These are phyloP conservation scores for Linderniella brevidens DNA, from an alignment of 257 asterid species.

Conservation along the genomic window DNA sequence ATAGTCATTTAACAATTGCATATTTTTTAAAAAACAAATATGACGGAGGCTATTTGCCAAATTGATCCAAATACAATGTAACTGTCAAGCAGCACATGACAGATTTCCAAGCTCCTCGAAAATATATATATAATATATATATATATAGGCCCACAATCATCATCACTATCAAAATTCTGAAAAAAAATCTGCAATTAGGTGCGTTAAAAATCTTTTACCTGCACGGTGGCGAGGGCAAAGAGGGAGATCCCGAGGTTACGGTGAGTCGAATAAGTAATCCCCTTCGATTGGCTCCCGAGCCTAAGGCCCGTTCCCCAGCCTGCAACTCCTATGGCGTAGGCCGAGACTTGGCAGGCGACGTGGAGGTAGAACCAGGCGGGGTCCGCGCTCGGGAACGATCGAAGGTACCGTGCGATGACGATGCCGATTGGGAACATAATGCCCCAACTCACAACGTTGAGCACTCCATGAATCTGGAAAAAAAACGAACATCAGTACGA, in stretches of 20 bases:
- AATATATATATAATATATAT: not conserved
- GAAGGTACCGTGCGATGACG: conserved; percentile 53
- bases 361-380: conserved; percentile 85
- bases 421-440: conserved; percentile 59
- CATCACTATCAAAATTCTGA: not conserved
- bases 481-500: too few species aligned
- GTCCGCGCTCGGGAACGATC: conserved; percentile 48
- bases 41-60: too few species aligned
- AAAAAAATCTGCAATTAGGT: not conserved
- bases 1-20: too few species aligned
- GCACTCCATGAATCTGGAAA: too few species aligned
- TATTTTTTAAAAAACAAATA: too few species aligned
- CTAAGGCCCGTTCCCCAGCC: conserved; percentile 85
- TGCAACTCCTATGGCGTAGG: conserved; percentile 75
- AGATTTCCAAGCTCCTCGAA: too few species aligned
- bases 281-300: conserved; percentile 63
- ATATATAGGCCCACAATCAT: too few species aligned
- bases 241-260: conserved; percentile 74
- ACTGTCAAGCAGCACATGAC: too few species aligned
- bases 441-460: conserved; percentile 66
- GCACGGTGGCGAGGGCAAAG: conserved; percentile 55
- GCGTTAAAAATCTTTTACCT: conserved; percentile 45
- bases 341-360: conserved; percentile 48
- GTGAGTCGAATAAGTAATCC: conserved; percentile 26
- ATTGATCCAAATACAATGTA: too few species aligned